A percentile compares a stretch with the other conserved stretches of the same genome.
These are phyloP conservation scores for Naganishia sp. DNA, from an alignment of 1,284 basidiomycete species.

Conservation along the genomic window DNA sequence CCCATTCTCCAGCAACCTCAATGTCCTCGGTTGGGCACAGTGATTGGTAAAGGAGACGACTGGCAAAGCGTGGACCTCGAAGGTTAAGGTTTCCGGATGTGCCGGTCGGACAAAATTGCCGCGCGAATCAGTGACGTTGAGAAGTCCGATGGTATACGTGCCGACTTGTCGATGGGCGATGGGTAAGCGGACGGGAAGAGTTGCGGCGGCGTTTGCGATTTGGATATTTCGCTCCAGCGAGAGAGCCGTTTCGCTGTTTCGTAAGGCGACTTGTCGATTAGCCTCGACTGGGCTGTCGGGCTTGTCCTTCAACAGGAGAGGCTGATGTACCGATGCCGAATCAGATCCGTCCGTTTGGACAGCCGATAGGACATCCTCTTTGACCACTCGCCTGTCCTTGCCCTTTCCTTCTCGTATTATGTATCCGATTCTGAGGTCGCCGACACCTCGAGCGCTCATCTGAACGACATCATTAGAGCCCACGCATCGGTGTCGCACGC, in stretches of 20 bases:
- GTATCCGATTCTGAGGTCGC: slow-evolving; percentile 76
- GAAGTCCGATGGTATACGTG: slow-evolving; percentile 54
- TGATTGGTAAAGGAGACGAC: slow-evolving; percentile 57
- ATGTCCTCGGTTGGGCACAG: slow-evolving; percentile 49
- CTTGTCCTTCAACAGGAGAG: slow-evolving; percentile 21
- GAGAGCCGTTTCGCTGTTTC: not conserved
- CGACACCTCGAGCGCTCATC: slow-evolving; percentile 72
- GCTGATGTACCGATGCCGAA: slow-evolving; percentile 33
- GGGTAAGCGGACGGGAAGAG: slow-evolving; percentile 46
- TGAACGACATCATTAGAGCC: slow-evolving; percentile 67
- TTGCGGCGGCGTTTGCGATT: slow-evolving; percentile 37
- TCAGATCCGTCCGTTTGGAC: slow-evolving; percentile 63
- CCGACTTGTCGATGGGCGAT: slow-evolving; percentile 46
- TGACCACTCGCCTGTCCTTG: slow-evolving; percentile 59
- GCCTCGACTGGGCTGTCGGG: slow-evolving; percentile 25
- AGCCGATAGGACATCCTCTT: slow-evolving; percentile 75
- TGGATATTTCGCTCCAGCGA: not conserved
- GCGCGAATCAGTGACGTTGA: slow-evolving; percentile 53
- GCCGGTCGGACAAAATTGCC: slow-evolving; percentile 55
- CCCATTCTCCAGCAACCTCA: slow-evolving; percentile 33
- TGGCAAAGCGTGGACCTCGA: slow-evolving; percentile 48
- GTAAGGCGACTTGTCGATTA: slow-evolving; percentile 7
- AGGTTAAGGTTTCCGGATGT: slow-evolving; percentile 59
- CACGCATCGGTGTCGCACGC: slow-evolving; percentile 64
- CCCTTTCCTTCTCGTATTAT: slow-evolving; percentile 57